A percentile compares a stretch with the other conserved stretches of the same genome.
phyloP scores from a whole-genome alignment of 2,329 filamentous ascomycete species.

The Neopestalotiopsis sp. region DNA sequence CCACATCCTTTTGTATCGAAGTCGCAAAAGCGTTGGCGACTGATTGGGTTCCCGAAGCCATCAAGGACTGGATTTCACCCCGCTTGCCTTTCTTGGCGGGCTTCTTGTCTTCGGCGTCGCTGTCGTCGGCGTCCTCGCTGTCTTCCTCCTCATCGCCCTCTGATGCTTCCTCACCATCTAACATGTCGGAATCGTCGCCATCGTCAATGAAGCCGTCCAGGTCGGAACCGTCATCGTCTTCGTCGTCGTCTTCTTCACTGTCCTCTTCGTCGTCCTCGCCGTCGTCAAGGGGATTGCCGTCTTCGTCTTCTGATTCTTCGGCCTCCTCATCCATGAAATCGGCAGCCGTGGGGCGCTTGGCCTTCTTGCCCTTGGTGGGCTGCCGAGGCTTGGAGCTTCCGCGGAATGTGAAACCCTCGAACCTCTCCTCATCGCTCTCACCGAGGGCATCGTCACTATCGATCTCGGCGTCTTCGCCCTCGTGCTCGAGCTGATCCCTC shows the following conservation, averaged over 20 bases:
- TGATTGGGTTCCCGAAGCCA: conserved; percentile 50
- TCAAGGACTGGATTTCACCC: conserved; percentile 42
- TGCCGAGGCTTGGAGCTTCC: conserved; percentile 59
- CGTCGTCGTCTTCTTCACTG: conserved; percentile 31
- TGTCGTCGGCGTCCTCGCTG: conserved; percentile 42
- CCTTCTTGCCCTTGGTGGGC: conserved; percentile 36
- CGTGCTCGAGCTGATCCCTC: conserved; percentile 47
- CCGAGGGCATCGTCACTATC: conserved; percentile 75
- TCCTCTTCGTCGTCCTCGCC: conserved; percentile 43
- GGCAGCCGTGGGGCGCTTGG: conserved; percentile 55
- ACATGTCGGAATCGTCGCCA: conserved; percentile 32
- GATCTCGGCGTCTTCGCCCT: conserved; percentile 65
- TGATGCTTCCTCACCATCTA: conserved; percentile 39
- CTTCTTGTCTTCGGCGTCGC: conserved; percentile 21
- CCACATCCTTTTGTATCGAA: conserved; percentile 76
- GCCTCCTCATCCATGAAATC: conserved; percentile 56
- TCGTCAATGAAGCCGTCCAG: conserved; percentile 38
- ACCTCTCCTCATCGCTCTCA: conserved; percentile 82
- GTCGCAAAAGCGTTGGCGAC: conserved; percentile 66
- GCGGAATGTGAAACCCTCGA: conserved; percentile 73
- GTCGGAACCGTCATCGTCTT: conserved; percentile 19
- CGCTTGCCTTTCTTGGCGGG: conserved; percentile 38
- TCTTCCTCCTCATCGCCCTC: conserved; percentile 22
- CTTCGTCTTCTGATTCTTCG: conserved; percentile 35
- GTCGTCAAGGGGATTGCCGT: conserved; percentile 42